Conservation (phyloP, 805 yeast genomes). For the Allodekkera sacchari region DNA sequence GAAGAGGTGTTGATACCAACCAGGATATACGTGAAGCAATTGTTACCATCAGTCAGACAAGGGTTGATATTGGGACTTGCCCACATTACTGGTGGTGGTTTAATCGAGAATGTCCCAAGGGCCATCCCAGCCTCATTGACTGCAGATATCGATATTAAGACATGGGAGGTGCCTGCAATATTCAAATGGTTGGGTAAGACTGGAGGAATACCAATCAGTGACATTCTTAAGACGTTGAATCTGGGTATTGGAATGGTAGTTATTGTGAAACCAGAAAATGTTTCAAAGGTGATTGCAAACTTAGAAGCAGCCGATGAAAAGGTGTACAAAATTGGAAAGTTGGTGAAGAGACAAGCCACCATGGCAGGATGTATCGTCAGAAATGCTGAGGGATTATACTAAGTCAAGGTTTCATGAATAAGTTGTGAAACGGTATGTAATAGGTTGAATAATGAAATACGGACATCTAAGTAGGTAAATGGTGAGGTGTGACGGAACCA, state of each 20-base stretch:
- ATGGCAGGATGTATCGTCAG: conserved; percentile 59
- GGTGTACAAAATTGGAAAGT: conserved; percentile 61
- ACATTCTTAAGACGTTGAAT: conserved; percentile 85
- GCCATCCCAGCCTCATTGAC: conserved; percentile 75
- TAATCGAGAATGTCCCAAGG: conserved; percentile 93
- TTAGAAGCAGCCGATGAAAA: conserved; percentile 64
- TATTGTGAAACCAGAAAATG: conserved; percentile 67
- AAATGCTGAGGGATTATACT: conserved; percentile 35
- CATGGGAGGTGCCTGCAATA: conserved; percentile 82
- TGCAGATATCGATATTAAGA: conserved; percentile 69
- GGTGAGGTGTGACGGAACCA: too few species aligned
- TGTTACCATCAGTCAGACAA: conserved; percentile 64
- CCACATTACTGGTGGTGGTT: conserved; percentile 97
- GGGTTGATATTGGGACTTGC: conserved; percentile 79
- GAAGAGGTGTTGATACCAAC: conserved; percentile 86
- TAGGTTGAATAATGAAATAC: too few species aligned
- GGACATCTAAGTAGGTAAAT: too few species aligned
- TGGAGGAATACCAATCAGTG: conserved; percentile 82
- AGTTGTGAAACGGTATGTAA: too few species aligned
- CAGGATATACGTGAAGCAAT: conserved; percentile 86
- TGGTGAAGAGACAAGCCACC: conserved; percentile 35
- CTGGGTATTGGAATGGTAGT: conserved; percentile 96
- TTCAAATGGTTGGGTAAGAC: conserved; percentile 91
- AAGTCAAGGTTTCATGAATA: too few species aligned
- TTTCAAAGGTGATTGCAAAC: conserved; percentile 41